Percentiles rank a stretch among this genome's conserved stretches.
These are phyloP conservation scores for Alternaria solani DNA, from an alignment of 2,329 filamentous ascomycete species.

Conservation along the genomic window DNA sequence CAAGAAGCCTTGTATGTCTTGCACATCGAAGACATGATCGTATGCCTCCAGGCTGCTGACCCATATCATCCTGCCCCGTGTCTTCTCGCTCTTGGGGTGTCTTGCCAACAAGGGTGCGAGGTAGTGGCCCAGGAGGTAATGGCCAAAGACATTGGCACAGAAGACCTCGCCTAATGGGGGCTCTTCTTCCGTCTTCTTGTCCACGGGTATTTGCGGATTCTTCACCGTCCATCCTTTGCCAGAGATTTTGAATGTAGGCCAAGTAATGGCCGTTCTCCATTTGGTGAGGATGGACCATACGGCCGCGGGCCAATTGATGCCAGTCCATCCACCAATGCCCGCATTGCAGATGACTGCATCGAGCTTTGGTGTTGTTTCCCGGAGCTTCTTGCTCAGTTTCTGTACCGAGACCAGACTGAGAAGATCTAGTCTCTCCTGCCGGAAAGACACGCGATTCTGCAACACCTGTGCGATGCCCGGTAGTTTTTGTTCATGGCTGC, in stretches of 20 bases:
- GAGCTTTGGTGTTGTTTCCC: constrained; percentile 70
- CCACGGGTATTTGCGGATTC: constrained; percentile 56
- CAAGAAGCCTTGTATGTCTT: constrained; percentile 79
- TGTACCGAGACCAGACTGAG: constrained; percentile 64
- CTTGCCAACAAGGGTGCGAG: constrained; percentile 74
- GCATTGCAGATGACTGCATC: constrained; percentile 87
- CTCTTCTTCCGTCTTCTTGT: constrained; percentile 53
- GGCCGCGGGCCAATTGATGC: constrained; percentile 73
- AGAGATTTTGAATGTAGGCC: constrained; percentile 78
- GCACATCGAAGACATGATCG: constrained; percentile 63
- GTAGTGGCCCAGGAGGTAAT: constrained; percentile 87
- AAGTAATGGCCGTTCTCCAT: constrained; percentile 73
- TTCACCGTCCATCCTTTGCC: constrained; percentile 63
- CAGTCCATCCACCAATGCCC: constrained; percentile 85
- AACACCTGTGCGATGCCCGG: constrained; percentile 52
- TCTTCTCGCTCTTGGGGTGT: constrained; percentile 51
- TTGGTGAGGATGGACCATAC: constrained; percentile 67
- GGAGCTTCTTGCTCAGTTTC: constrained; percentile 60
- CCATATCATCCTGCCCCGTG: constrained; percentile 79
- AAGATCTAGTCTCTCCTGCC: constrained; percentile 67
- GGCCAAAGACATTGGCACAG: constrained; percentile 91
- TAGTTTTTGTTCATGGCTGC: constrained; percentile 45
- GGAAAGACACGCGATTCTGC: constrained; percentile 58
- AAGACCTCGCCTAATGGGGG: constrained; percentile 82
- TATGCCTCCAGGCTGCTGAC: constrained; percentile 81